A percentile compares a stretch with the other conserved stretches of the same genome.
phyloP scores from a whole-genome alignment of 352 stramenopile species.

The Phytophthora pistaciae region DNA sequence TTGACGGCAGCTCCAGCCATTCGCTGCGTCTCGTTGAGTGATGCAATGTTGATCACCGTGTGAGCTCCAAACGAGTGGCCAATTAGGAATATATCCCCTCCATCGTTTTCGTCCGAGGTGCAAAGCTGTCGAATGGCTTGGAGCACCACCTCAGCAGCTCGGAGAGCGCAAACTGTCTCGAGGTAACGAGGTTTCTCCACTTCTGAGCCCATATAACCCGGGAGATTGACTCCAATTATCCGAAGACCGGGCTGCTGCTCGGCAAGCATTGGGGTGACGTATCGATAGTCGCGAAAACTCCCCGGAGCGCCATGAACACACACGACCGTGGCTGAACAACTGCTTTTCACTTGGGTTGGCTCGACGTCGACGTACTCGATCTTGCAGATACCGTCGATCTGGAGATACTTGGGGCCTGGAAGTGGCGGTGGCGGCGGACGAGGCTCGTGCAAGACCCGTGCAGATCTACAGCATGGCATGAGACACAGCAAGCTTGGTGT shows the following conservation, averaged over 20 bases:
- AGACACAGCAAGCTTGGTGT: slow-evolving; percentile 10
- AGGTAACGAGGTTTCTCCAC: slow-evolving; percentile 42
- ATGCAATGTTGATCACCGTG: slow-evolving; percentile 39
- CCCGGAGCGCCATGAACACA: slow-evolving; percentile 69
- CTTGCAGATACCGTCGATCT: slow-evolving; percentile 42
- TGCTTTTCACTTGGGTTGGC: slow-evolving; percentile 1
- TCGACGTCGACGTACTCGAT: slow-evolving; percentile 50
- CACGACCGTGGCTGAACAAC: slow-evolving; percentile 40
- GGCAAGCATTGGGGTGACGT: slow-evolving; percentile 57
- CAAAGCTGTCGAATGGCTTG: slow-evolving; percentile 45
- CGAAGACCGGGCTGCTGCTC: slow-evolving; percentile 30
- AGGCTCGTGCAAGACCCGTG: slow-evolving; percentile 28
- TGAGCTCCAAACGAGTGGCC: slow-evolving; percentile 49
- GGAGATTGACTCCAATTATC: slow-evolving; percentile 49
- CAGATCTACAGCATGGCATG: slow-evolving; percentile 23
- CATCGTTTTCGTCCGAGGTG: slow-evolving; percentile 4
- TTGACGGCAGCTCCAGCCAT: slow-evolving; percentile 16
- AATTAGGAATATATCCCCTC: slow-evolving; percentile 37
- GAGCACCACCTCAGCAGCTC: slow-evolving; percentile 40
- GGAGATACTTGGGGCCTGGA: slow-evolving; percentile 40
- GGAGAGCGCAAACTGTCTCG: slow-evolving; percentile 42
- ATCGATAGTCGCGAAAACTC: slow-evolving; percentile 58
- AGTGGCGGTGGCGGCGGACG: slow-evolving; percentile 33
- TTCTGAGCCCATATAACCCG: slow-evolving; percentile 44
- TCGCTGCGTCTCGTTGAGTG: slow-evolving; percentile 32